phyloP scores from a whole-genome alignment of 1,284 basidiomycete species.

The Ceratorhiza oryzae-sativae region DNA sequence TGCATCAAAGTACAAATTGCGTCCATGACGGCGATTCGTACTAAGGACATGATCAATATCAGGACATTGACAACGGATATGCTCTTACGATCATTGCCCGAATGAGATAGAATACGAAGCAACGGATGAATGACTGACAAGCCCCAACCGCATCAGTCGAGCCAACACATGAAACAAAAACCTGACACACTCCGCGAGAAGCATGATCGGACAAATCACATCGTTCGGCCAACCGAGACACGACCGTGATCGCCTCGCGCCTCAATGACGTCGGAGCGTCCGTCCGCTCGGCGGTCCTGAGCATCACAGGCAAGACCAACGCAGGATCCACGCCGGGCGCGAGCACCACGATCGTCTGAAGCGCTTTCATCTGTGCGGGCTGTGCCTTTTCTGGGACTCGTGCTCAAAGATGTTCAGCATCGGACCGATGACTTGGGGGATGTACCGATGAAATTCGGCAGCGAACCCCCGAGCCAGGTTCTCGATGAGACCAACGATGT shows the following conservation, averaged over 20 bases:
- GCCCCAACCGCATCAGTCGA: neutral
- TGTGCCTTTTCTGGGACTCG: constrained; percentile 49
- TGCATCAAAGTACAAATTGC: constrained; percentile 62
- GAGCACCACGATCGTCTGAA: constrained; percentile 64
- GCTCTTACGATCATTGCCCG: constrained; percentile 51
- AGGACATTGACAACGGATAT: neutral
- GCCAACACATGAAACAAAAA: neutral
- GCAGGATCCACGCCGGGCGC: constrained; percentile 66
- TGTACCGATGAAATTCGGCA: constrained; percentile 66
- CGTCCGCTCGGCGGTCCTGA: constrained; percentile 61
- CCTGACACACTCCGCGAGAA: constrained; percentile 52
- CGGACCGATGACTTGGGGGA: constrained; percentile 63
- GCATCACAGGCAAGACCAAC: constrained; percentile 63
- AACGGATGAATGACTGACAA: constrained; percentile 61
- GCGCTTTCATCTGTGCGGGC: constrained; percentile 54
- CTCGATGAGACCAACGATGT: constrained; percentile 65
- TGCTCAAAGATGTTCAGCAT: constrained; percentile 57
- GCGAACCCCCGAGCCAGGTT: constrained; percentile 64
- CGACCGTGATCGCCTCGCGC: constrained; percentile 59
- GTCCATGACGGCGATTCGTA: constrained; percentile 62
- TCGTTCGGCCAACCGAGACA: constrained; percentile 61
- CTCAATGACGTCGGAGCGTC: constrained; percentile 58
- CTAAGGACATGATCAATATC: neutral
- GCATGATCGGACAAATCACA: constrained; percentile 67
- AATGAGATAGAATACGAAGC: constrained; percentile 57